Evolutionary conservation across 805 yeast genomes (phyloP).

Genomic region (Myxozyma nipponensis): DNA sequence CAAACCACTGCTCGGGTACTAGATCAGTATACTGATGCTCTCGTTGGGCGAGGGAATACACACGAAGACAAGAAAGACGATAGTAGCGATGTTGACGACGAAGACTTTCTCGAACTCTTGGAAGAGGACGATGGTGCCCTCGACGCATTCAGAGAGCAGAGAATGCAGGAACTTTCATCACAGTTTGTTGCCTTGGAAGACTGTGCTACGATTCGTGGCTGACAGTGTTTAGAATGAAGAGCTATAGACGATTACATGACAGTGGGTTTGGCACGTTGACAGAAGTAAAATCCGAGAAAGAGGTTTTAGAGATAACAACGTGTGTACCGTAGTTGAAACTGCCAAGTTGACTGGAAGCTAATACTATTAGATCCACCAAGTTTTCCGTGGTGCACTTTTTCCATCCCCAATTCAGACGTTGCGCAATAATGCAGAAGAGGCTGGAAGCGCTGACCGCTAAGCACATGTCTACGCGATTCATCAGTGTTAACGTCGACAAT

Average conservation of each 20-base stretch:
- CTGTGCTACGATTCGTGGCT: slow-evolving; percentile 5
- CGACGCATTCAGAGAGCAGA: slow-evolving; percentile 54
- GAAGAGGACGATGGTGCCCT: slow-evolving; percentile 50
- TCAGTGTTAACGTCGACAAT: slow-evolving; percentile 53
- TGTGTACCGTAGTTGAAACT: slow-evolving; percentile 12
- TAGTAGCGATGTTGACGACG: slow-evolving; percentile 31
- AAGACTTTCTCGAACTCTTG: slow-evolving; percentile 30
- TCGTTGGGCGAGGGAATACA: slow-evolving; percentile 28
- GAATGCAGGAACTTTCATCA: slow-evolving; percentile 55
- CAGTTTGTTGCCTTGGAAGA: slow-evolving; percentile 30
- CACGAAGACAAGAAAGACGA: slow-evolving; percentile 32
- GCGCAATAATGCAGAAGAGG: slow-evolving; percentile 37
- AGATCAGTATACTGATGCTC: slow-evolving; percentile 18
- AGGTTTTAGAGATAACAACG: slow-evolving; percentile 51
- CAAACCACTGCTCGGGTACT: slow-evolving; percentile 11
- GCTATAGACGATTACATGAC: slow-evolving; percentile 38
- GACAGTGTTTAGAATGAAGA: slow-evolving; percentile 35
- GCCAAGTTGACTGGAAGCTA: not conserved
- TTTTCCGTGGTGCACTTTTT: slow-evolving; percentile 58
- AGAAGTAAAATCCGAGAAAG: slow-evolving; percentile 45
- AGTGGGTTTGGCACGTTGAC: slow-evolving; percentile 46
- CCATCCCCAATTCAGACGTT: slow-evolving; percentile 57
- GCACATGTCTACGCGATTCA: slow-evolving; percentile 53
- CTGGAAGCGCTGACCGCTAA: slow-evolving; percentile 48
- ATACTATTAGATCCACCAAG: slow-evolving; percentile 30